A percentile compares a stretch with the other conserved stretches of the same genome.
Conservation (phyloP, 2,329 filamentous ascomycete species). For the Alternaria hordeiaustralica region DNA sequence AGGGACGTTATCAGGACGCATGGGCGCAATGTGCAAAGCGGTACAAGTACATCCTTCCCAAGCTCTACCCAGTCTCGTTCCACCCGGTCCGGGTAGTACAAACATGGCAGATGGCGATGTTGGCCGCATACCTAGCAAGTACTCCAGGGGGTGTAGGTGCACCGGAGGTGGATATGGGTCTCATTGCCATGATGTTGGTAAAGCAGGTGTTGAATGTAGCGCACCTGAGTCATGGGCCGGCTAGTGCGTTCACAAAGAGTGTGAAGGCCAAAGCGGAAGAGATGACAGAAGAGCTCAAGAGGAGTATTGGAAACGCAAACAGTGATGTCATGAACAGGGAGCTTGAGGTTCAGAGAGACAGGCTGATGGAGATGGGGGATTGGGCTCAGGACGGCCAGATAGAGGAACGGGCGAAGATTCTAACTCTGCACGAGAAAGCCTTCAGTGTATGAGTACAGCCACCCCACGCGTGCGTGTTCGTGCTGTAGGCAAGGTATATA, state of each 20-base stretch:
- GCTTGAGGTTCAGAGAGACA: slow-evolving; percentile 35
- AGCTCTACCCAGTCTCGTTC: slow-evolving; percentile 55
- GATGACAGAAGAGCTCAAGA: slow-evolving; percentile 29
- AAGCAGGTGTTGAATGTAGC: slow-evolving; percentile 50
- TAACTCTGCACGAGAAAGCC: slow-evolving; percentile 2
- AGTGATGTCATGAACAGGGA: slow-evolving; percentile 28
- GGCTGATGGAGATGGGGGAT: slow-evolving; percentile 41
- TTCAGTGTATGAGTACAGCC: slow-evolving; percentile 2
- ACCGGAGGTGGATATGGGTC: slow-evolving; percentile 49
- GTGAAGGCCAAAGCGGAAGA: slow-evolving; percentile 49
- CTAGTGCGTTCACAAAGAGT: slow-evolving; percentile 50
- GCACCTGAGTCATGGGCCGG: slow-evolving; percentile 52
- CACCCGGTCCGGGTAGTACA: slow-evolving; percentile 64
- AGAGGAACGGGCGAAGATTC: not conserved
- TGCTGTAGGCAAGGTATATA: not conserved
- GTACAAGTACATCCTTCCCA: slow-evolving; percentile 59
- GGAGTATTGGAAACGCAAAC: slow-evolving; percentile 29
- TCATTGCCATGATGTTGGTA: slow-evolving; percentile 53
- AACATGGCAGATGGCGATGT: slow-evolving; percentile 49
- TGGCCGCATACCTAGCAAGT: slow-evolving; percentile 43
- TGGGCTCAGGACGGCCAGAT: slow-evolving; percentile 18
- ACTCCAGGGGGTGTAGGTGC: slow-evolving; percentile 32
- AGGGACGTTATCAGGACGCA: slow-evolving; percentile 54
- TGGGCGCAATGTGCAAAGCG: slow-evolving; percentile 60
- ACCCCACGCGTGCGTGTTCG: not conserved